phyloP scores from a whole-genome alignment of 176 grass and related monocot species.

The Alopecurus myosuroides region DNA sequence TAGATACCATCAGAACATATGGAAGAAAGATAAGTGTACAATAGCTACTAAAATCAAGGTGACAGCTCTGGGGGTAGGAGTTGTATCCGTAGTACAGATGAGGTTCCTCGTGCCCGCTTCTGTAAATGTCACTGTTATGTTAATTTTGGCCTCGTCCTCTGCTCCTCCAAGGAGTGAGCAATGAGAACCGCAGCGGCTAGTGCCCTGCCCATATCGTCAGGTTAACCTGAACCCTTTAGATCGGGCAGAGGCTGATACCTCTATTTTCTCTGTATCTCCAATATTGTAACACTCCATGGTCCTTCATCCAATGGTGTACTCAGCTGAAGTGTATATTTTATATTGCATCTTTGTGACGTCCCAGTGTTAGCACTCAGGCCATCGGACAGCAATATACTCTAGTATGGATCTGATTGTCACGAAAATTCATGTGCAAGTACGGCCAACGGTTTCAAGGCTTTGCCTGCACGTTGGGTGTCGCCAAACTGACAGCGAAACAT shows the following conservation, averaged over 20 bases:
- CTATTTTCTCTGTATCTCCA: neutral
- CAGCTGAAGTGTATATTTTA: neutral
- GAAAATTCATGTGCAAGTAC: no score
- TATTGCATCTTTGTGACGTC: neutral
- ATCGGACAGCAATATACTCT: neutral
- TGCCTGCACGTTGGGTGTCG: neutral
- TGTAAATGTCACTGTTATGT: neutral
- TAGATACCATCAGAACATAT: neutral
- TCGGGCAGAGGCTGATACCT: neutral
- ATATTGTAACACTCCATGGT: neutral
- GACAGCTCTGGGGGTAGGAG: neutral
- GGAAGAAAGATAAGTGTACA: slow-evolving; percentile 16
- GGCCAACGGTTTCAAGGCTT: neutral
- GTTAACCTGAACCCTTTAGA: neutral
- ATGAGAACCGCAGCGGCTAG: neutral
- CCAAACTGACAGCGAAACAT: neutral
- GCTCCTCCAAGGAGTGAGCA: neutral
- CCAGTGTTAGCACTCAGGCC: neutral
- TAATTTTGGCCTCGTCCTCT: neutral
- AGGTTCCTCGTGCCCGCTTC: neutral
- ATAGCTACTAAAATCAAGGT: slow-evolving; percentile 18
- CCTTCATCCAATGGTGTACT: neutral
- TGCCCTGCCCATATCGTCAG: neutral
- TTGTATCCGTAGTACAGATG: slow-evolving; percentile 28
- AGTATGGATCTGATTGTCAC: neutral